Base-by-base conservation (phyloP, 768 basidiomycete genomes). In the Mycena filopes region DNA sequence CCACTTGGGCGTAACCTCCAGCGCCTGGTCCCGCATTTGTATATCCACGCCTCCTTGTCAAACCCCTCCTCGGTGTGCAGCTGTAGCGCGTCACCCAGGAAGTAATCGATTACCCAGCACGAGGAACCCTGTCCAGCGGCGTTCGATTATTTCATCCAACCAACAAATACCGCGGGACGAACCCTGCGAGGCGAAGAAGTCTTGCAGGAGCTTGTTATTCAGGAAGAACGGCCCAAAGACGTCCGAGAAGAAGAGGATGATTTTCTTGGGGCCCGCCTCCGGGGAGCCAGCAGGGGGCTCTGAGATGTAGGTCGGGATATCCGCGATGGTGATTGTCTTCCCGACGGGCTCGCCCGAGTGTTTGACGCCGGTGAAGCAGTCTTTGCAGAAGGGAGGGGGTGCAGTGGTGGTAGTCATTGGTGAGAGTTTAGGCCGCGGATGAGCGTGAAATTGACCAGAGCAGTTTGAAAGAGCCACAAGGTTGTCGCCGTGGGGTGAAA, bases 151-250 rank as follows among this genome's bases (percentile, higher is more conserved):
- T 41, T 43, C 25, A 29, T 12, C 20, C 18, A 46, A 25, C 16
- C 9, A 12, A 21, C 21, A 33, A 16, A 16, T 11, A 13, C 41
- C 36, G 43, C 4, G 18, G 28, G 31, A 42, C 55, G 60, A 15
- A 90, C 89, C 89, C 21, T 85, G 79, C 9, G 83, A 77, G 1
- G 90, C 89, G 65, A 85, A 88, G 69, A 84, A 90, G 71, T 91
- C 89, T 71, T 89, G 87, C 7, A 91, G 60, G 23, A 89, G 77
- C 73, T 88, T 79, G 50, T 82, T 83, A 72, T 90, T 90, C 65
- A 84, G 54, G 69, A 79, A 88, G 61, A 88, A 82, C 2, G 89
- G 84, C 1, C 89, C 84, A 68, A 79, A 89, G 3, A 90, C 81
- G 66, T 90, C 89, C 0, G 87, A 67, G 64, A 87, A 83, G 78